Percentiles rank a stretch among this genome's conserved stretches.
These are phyloP conservation scores for Umbelopsis vinacea DNA, from an alignment of 192 early-diverging fungal genomes.

Conservation along the genomic window DNA sequence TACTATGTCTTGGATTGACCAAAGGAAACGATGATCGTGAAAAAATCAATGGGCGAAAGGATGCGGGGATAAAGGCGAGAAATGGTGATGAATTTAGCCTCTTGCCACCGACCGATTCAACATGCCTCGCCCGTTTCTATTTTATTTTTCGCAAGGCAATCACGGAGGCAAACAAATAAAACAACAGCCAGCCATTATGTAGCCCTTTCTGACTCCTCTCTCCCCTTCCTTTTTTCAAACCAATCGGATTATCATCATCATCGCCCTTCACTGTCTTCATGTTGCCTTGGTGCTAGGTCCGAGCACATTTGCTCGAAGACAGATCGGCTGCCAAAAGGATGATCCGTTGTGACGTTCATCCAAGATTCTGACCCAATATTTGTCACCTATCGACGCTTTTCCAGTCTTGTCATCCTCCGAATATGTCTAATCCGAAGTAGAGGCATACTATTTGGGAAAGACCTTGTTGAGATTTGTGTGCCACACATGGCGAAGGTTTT, in stretches of 20 bases:
- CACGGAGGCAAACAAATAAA: constrained; percentile 3
- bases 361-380: background rate
- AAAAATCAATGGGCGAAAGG: too few relatives aligned
- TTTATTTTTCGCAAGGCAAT: background rate
- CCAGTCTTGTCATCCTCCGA: background rate
- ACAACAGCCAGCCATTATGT: background rate
- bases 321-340: background rate
- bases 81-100: too few relatives aligned
- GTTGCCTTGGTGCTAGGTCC: background rate
- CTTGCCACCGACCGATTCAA: background rate
- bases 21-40: too few relatives aligned
- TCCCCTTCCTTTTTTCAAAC: background rate
- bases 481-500: constrained; percentile 20
- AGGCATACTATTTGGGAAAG: constrained; percentile 10
- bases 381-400: constrained; percentile 8
- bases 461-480: constrained; percentile 5
- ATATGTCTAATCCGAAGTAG: constrained; percentile 6
- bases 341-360: background rate
- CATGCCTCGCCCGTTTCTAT: background rate
- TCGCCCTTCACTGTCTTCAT: background rate
- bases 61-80: too few relatives aligned
- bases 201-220: background rate
- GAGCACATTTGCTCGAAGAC: background rate
- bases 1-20: too few relatives aligned
- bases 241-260: background rate